A percentile compares a stretch with the other conserved stretches of the same genome.
Evolutionary conservation across 2,329 filamentous ascomycete species (phyloP).

Genomic region (Simplicillium sp.): DNA sequence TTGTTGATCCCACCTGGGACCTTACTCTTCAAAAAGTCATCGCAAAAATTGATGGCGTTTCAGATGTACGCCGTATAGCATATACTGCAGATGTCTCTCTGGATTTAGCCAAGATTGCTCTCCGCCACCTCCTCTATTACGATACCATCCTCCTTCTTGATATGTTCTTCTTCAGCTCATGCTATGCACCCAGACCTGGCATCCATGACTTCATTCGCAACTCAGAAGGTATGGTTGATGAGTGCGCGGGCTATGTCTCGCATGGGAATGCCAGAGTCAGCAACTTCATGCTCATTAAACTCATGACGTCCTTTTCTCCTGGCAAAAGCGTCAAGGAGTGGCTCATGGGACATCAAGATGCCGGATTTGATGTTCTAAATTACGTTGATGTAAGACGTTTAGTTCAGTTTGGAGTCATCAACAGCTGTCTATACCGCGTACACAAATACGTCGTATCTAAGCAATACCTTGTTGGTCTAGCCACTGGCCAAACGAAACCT

Average conservation of each 20-base stretch:
- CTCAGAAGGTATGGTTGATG: constrained; percentile 64
- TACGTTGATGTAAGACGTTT: constrained; percentile 83
- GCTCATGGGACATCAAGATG: constrained; percentile 65
- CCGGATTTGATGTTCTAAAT: constrained; percentile 54
- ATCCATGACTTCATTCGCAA: constrained; percentile 75
- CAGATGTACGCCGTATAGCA: constrained; percentile 80
- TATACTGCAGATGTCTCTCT: constrained; percentile 78
- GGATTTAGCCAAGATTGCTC: constrained; percentile 73
- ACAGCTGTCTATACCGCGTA: constrained; percentile 84
- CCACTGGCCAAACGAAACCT: constrained; percentile 40
- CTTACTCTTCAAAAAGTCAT: constrained; percentile 72
- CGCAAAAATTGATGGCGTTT: constrained; percentile 81
- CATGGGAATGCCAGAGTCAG: constrained; percentile 31
- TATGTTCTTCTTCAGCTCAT: constrained; percentile 87
- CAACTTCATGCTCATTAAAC: constrained; percentile 62
- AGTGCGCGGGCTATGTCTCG: constrained; percentile 80
- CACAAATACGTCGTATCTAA: constrained; percentile 79
- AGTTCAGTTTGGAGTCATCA: constrained; percentile 93
- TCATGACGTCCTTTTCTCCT: constrained; percentile 79
- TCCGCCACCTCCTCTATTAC: constrained; percentile 88
- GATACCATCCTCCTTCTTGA: constrained; percentile 84
- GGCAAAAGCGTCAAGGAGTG: constrained; percentile 81
- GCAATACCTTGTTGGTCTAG: constrained; percentile 47
- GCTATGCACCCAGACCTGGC: constrained; percentile 73
- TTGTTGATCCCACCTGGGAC: constrained; percentile 63